phyloP scores from a whole-genome alignment of 2,329 filamentous ascomycete genomes.

The Colletotrichum graminicola region DNA sequence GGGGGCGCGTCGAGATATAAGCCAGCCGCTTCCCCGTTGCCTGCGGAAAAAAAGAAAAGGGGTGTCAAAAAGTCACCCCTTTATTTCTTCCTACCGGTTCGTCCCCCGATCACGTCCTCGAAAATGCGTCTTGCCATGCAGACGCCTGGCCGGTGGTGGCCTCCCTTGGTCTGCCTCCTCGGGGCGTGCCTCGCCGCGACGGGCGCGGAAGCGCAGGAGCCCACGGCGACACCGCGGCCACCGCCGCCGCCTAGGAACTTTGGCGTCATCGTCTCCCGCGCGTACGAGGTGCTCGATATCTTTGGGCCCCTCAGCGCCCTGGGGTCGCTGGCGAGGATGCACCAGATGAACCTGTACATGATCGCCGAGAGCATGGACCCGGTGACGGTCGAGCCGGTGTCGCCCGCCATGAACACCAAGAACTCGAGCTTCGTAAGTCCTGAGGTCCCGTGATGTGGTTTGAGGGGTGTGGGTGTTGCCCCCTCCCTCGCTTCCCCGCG shows the following conservation, averaged over 20 bases:
- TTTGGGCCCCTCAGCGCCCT: conserved; percentile 62
- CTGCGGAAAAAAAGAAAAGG: background rate
- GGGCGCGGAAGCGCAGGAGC: too few relatives aligned
- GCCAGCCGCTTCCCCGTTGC: background rate
- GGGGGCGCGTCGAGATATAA: background rate
- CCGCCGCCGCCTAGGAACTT: conserved; percentile 46
- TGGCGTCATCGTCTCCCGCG: conserved; percentile 59
- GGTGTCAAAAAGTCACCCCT: too few relatives aligned
- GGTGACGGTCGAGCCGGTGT: conserved; percentile 20
- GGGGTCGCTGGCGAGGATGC: conserved; percentile 10
- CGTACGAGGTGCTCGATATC: conserved; percentile 60
- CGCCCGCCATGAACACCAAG: conserved; percentile 30
- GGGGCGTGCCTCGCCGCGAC: background rate
- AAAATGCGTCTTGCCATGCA: conserved; percentile 1
- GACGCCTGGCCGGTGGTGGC: background rate
- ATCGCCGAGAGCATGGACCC: conserved; percentile 38
- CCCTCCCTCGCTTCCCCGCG: background rate
- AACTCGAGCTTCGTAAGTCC: conserved; percentile 39
- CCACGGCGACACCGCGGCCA: too few relatives aligned
- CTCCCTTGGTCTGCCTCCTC: background rate
- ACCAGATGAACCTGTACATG: conserved; percentile 35
- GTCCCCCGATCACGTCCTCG: too few relatives aligned
- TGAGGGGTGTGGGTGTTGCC: too few relatives aligned
- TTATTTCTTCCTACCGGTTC: background rate
- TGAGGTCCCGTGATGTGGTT: background rate